Evolutionary conservation across 495 filamentous ascomycete species (phyloP).

Genomic region (Xylaria castorea): DNA sequence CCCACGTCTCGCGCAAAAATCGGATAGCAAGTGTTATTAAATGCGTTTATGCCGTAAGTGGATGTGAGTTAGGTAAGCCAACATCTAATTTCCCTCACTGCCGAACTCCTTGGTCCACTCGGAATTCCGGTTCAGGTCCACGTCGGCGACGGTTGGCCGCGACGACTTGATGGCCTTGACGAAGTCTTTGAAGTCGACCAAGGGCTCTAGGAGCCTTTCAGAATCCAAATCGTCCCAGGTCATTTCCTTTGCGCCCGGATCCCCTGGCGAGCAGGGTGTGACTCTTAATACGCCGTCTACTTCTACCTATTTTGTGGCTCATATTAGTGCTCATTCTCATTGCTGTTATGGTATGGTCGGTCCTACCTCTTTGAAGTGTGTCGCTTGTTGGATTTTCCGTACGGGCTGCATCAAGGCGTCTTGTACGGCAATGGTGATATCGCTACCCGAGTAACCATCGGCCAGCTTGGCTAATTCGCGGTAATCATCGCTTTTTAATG

Average conservation of each 20-base stretch:
- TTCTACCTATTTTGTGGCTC: slow-evolving; percentile 60
- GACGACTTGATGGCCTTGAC: slow-evolving; percentile 87
- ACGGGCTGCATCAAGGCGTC: slow-evolving; percentile 98
- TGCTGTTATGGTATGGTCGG: slow-evolving; percentile 2
- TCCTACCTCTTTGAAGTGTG: slow-evolving; percentile 93
- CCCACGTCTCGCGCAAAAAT: not conserved
- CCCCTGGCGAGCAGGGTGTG: slow-evolving; percentile 94
- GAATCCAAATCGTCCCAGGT: slow-evolving; percentile 86
- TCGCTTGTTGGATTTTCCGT: slow-evolving; percentile 95
- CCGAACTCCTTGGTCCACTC: slow-evolving; percentile 98
- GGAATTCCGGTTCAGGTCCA: slow-evolving; percentile 81
- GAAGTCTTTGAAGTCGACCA: slow-evolving; percentile 89
- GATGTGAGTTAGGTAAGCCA: not conserved
- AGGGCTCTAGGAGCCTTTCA: slow-evolving; percentile 83
- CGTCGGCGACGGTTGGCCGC: slow-evolving; percentile 84
- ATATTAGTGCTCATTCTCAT: slow-evolving; percentile 9
- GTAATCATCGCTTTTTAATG: slow-evolving; percentile 79
- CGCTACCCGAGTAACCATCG: slow-evolving; percentile 93
- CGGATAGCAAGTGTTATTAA: not conserved
- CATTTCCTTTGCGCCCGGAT: slow-evolving; percentile 86
- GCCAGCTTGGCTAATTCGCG: slow-evolving; percentile 77
- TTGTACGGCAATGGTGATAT: slow-evolving; percentile 96
- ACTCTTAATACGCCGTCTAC: slow-evolving; percentile 75
- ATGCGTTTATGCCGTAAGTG: slow-evolving; percentile 12
- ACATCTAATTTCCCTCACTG: slow-evolving; percentile 73